A percentile compares a stretch with the other conserved stretches of the same genome.
These are phyloP conservation scores for Nitzschia putrida DNA, from an alignment of 108 stramenopile species.

Conservation along the genomic window DNA sequence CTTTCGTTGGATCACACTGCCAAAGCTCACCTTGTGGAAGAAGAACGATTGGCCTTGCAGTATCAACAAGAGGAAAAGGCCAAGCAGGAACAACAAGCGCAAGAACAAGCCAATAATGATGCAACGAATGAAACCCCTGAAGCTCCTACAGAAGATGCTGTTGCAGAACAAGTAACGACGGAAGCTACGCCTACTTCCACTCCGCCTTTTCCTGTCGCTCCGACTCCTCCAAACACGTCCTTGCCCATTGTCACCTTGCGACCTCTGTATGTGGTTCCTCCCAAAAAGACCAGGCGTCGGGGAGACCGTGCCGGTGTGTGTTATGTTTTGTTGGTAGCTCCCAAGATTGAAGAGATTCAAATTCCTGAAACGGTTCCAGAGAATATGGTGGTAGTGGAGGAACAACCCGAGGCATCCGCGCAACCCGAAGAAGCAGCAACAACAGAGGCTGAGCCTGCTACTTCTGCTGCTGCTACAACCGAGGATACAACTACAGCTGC, in stretches of 20 bases:
- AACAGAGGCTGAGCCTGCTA: neutral
- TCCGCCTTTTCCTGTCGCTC: conserved; percentile 1
- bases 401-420: neutral
- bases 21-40: conserved; percentile 29
- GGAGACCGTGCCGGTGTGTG: conserved; percentile 51
- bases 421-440: neutral
- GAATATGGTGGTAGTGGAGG: neutral
- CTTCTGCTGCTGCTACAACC: neutral
- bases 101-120: conserved; percentile 9
- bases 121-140: neutral
- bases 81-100: conserved; percentile 1
- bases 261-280: conserved; percentile 53
- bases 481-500: neutral
- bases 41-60: conserved; percentile 19
- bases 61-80: conserved; percentile 12
- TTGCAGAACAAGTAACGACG: neutral
- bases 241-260: conserved; percentile 39
- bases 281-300: conserved; percentile 50
- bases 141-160: neutral
- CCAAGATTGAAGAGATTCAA: conserved; percentile 39
- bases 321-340: conserved; percentile 50
- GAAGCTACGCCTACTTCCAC: neutral
- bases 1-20: conserved; percentile 29
- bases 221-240: conserved; percentile 1
- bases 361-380: conserved; percentile 9